A percentile compares a stretch with the other conserved stretches of the same genome.
phyloP scores from a whole-genome alignment of 352 stramenopile genomes.

The Globisporangium nunn region DNA sequence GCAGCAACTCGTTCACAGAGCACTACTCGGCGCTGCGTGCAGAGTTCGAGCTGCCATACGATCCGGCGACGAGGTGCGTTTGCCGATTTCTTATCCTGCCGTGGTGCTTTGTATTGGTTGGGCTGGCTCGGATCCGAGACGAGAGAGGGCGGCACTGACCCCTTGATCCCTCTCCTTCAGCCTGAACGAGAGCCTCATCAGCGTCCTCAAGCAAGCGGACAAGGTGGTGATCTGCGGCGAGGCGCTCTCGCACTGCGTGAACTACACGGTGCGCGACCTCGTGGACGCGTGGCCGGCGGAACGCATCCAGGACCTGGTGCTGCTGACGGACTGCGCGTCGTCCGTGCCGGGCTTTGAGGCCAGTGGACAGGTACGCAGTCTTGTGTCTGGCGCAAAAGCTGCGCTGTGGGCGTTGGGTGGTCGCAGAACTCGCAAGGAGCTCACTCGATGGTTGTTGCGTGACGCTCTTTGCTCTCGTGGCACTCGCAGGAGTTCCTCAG shows the following conservation, averaged over 20 bases:
- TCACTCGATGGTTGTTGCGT: no score
- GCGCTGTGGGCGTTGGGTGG: no score
- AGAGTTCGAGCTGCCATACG: conserved; percentile 86
- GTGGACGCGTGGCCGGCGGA: conserved; percentile 75
- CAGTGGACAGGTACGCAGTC: conserved; percentile 22
- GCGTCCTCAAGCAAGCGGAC: conserved; percentile 76
- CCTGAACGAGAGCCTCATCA: conserved; percentile 85
- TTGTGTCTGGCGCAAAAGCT: no score
- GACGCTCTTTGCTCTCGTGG: neutral
- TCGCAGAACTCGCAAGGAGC: no score
- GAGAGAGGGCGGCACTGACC: neutral
- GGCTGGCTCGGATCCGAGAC: neutral
- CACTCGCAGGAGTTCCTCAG: conserved; percentile 34
- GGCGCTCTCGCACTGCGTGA: conserved; percentile 95
- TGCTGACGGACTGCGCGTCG: conserved; percentile 74
- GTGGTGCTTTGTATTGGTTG: neutral
- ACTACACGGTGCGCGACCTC: conserved; percentile 93
- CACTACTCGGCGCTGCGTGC: conserved; percentile 93
- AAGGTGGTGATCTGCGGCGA: conserved; percentile 91
- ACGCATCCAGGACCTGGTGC: conserved; percentile 55
- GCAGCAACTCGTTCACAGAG: conserved; percentile 93
- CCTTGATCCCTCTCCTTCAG: conserved; percentile 6
- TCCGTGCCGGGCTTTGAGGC: conserved; percentile 67
- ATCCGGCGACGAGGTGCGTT: conserved; percentile 51
- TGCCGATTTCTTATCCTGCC: neutral